Conservation (phyloP, 2,329 filamentous ascomycete species). For the Magnaporthiopsis poae region DNA sequence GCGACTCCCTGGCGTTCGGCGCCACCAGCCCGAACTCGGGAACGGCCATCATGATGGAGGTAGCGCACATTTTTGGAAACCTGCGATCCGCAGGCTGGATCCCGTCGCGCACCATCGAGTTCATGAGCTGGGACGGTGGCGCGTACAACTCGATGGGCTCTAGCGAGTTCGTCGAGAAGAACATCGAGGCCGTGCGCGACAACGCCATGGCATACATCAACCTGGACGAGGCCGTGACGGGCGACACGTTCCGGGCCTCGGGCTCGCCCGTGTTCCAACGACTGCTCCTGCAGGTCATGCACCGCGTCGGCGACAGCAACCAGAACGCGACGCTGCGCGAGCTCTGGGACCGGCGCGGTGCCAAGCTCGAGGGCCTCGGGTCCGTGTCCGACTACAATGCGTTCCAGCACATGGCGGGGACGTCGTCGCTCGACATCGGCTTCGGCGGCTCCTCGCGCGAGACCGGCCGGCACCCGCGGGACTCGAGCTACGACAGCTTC, state of each 20-base stretch:
- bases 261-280: slow-evolving; percentile 73
- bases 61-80: slow-evolving; percentile 74
- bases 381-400: slow-evolving; percentile 75
- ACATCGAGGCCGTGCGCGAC: slow-evolving; percentile 60
- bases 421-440: slow-evolving; percentile 73
- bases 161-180: slow-evolving; percentile 87
- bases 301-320: slow-evolving; percentile 62
- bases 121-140: slow-evolving; percentile 90
- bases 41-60: slow-evolving; percentile 82
- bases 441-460: slow-evolving; percentile 38
- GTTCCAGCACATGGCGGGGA: slow-evolving; percentile 85
- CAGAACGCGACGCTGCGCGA: slow-evolving; percentile 62
- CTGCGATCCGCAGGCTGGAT: slow-evolving; percentile 72
- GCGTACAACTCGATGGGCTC: slow-evolving; percentile 91
- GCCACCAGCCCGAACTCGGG: slow-evolving; percentile 78
- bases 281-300: slow-evolving; percentile 61
- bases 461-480: slow-evolving; percentile 52
- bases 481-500: slow-evolving; percentile 83
- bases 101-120: slow-evolving; percentile 87
- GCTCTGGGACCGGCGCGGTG: slow-evolving; percentile 61
- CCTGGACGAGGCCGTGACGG: slow-evolving; percentile 72
- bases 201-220: slow-evolving; percentile 85
- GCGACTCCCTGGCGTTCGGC: slow-evolving; percentile 85
- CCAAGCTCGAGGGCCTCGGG: slow-evolving; percentile 57
- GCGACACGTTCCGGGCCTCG: slow-evolving; percentile 62